Conservation (phyloP, 257 asterid species). For the Datura wrightii region DNA sequence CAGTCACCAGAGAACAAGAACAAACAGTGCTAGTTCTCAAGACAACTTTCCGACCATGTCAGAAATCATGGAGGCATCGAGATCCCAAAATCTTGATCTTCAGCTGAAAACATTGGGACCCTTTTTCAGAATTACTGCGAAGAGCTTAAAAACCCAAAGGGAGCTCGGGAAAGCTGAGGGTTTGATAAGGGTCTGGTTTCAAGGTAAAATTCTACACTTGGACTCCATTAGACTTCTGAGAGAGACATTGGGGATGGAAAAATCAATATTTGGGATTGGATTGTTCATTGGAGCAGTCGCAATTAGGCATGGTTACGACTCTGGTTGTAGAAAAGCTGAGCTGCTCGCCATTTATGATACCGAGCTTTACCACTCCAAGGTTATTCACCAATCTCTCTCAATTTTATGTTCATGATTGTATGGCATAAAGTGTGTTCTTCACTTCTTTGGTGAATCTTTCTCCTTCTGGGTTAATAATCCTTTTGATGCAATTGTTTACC, state of each 20-base stretch:
- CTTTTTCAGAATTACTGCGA: conserved; percentile 78
- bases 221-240: conserved; percentile 71
- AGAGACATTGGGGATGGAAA: conserved; percentile 80
- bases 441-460: too few species aligned
- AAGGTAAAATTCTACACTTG: conserved; percentile 78
- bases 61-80: conserved; percentile 73
- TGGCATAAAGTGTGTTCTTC: not conserved
- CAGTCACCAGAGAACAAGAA: not conserved
- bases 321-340: conserved; percentile 77
- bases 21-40: conserved; percentile 20
- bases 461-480: too few species aligned
- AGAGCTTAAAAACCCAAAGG: conserved; percentile 46
- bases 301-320: conserved; percentile 72
- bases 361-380: conserved; percentile 84
- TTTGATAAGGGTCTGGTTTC: conserved; percentile 71
- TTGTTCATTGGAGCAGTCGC: conserved; percentile 93
- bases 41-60: conserved; percentile 65
- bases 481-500: not conserved
- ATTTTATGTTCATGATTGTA: not conserved
- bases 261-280: conserved; percentile 89
- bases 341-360: conserved; percentile 90
- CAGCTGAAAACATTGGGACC: conserved; percentile 74
- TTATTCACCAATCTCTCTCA: conserved; percentile 18
- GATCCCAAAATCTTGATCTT: conserved; percentile 71
- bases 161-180: conserved; percentile 90